These are phyloP conservation scores for Trebouxia sp. DNA, from an alignment of 139 green algal genomes.

Conservation along the genomic window DNA sequence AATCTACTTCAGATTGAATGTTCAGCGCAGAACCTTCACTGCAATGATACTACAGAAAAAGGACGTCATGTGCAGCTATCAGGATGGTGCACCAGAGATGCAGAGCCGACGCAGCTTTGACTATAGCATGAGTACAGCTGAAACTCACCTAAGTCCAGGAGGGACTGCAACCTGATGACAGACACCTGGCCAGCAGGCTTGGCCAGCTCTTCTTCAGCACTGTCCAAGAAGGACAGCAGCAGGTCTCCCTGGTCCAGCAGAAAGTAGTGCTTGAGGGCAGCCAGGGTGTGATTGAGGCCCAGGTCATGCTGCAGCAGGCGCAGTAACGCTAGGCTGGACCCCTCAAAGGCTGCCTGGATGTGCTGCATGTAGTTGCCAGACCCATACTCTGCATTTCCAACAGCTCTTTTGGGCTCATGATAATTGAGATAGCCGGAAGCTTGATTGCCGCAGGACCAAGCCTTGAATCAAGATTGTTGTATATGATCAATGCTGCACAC, in stretches of 20 bases:
- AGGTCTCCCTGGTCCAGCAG: conserved; percentile 90
- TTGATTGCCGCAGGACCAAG: too few relatives aligned
- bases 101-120: too few relatives aligned
- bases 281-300: conserved; percentile 55
- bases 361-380: conserved; percentile 31
- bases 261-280: conserved; percentile 89
- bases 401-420: too few relatives aligned
- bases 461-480: too few relatives aligned
- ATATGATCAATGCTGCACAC: too few relatives aligned
- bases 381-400: conserved; percentile 50
- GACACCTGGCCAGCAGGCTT: conserved; percentile 56
- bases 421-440: too few relatives aligned
- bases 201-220: conserved; percentile 72
- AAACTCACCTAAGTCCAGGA: conserved; percentile 70
- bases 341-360: conserved; percentile 55
- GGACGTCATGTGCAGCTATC: neutral
- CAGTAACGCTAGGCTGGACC: conserved; percentile 66
- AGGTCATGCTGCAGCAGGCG: conserved; percentile 57
- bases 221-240: conserved; percentile 81
- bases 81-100: too few relatives aligned
- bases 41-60: too few relatives aligned
- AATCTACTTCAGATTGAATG: too few relatives aligned
- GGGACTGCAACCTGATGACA: conserved; percentile 77
- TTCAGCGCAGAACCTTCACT: too few relatives aligned
- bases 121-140: neutral